Evolutionary conservation across 2,329 filamentous ascomycete species (phyloP).

Genomic region (Verticillium zaregamsianum): DNA sequence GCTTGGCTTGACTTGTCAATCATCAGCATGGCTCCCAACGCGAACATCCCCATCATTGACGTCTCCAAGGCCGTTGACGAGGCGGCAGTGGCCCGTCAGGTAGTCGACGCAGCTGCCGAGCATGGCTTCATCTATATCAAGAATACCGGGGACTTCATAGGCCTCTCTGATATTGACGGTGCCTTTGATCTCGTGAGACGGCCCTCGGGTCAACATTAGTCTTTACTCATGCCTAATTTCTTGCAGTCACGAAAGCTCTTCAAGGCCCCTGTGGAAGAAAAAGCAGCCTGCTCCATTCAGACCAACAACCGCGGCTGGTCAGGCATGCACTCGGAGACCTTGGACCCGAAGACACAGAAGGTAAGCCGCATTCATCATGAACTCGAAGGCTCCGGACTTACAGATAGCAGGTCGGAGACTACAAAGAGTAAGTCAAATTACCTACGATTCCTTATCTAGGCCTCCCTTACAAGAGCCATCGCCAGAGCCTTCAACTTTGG

Average conservation of each 20-base stretch:
- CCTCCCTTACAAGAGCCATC: neutral
- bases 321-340: constrained; percentile 79
- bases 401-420: constrained; percentile 65
- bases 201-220: neutral
- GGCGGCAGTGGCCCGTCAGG: constrained; percentile 55
- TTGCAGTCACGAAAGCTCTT: constrained; percentile 70
- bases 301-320: constrained; percentile 86
- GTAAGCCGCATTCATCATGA: constrained; percentile 33
- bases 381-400: neutral
- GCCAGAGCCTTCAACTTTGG: constrained; percentile 86
- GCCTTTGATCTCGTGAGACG: constrained; percentile 68
- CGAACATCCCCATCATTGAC: constrained; percentile 76
- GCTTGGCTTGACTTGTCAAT: neutral
- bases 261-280: constrained; percentile 63
- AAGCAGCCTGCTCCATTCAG: constrained; percentile 69
- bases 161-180: constrained; percentile 58
- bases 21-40: constrained; percentile 14
- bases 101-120: constrained; percentile 75
- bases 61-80: constrained; percentile 58
- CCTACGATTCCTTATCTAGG: no score
- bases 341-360: constrained; percentile 79
- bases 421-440: constrained; percentile 66
- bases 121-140: constrained; percentile 90
- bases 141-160: constrained; percentile 67
- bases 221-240: neutral